Conservation (phyloP, 495 filamentous ascomycete genomes). For the Talaromyces borbonicus region DNA sequence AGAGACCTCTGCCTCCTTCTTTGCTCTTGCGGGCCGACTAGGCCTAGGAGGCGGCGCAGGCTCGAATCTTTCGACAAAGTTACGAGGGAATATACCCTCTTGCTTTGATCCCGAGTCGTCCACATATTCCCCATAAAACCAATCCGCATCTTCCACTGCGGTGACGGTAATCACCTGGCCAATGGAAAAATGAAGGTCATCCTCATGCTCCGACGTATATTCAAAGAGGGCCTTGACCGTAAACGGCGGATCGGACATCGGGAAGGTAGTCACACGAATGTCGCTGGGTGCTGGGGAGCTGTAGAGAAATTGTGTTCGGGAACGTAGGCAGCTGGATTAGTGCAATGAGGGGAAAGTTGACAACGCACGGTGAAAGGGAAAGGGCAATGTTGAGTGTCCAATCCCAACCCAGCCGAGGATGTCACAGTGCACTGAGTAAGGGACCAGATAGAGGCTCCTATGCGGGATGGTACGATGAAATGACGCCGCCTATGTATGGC, state of each 20-base stretch:
- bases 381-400: too few species aligned
- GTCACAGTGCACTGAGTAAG: too few species aligned
- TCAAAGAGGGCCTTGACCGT: conserved; percentile 94
- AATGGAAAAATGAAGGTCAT: conserved; percentile 78
- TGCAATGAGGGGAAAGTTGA: conserved; percentile 4
- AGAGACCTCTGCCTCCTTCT: conserved; percentile 60
- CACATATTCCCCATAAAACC: conserved; percentile 87
- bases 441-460: too few species aligned
- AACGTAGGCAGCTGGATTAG: conserved; percentile 7
- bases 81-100: conserved; percentile 90
- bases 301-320: not conserved
- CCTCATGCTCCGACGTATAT: conserved; percentile 82
- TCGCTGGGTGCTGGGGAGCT: not conserved
- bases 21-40: conserved; percentile 55
- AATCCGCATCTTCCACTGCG: conserved; percentile 83
- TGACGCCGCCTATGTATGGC: too few species aligned
- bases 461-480: too few species aligned
- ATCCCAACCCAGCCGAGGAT: too few species aligned
- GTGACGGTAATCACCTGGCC: conserved; percentile 92
- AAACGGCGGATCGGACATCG: conserved; percentile 73
- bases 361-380: not conserved
- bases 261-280: conserved; percentile 16
- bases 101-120: conserved; percentile 61
- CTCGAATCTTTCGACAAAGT: conserved; percentile 94
- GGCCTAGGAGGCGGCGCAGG: conserved; percentile 85